Conservation (phyloP, 768 basidiomycete genomes). For the Lactarius trivialis region DNA sequence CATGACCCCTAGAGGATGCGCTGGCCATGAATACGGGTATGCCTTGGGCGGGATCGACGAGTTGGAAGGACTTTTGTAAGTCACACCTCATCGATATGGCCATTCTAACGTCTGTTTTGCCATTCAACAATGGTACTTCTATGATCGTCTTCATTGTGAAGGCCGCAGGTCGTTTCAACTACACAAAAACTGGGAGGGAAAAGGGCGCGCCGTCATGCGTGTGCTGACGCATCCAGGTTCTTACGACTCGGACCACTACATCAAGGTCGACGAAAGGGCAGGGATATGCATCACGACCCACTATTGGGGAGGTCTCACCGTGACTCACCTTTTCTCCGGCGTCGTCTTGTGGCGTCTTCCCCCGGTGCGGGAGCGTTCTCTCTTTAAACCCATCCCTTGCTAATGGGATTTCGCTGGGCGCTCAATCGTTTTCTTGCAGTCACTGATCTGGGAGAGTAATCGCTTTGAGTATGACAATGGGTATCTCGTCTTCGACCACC, state of each 20-base stretch:
- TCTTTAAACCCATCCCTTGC: neutral
- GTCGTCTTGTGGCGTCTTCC: slow-evolving; percentile 54
- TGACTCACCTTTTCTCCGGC: slow-evolving; percentile 47
- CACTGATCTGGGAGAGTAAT: slow-evolving; percentile 47
- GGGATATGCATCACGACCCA: slow-evolving; percentile 56
- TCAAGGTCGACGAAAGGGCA: slow-evolving; percentile 65
- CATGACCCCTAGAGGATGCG: slow-evolving; percentile 29
- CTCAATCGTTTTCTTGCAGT: slow-evolving; percentile 29
- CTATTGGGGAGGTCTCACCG: slow-evolving; percentile 47
- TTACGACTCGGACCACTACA: slow-evolving; percentile 58
- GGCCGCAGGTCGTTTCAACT: slow-evolving; percentile 42
- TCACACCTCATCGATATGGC: too few species aligned
- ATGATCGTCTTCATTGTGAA: too few species aligned
- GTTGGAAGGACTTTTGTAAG: too few species aligned
- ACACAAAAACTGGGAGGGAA: slow-evolving; percentile 50
- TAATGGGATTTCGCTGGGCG: neutral
- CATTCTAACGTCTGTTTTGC: too few species aligned
- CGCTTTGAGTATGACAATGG: slow-evolving; percentile 72
- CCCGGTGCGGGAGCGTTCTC: slow-evolving; percentile 34
- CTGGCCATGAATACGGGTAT: slow-evolving; percentile 27
- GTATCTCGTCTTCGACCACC: slow-evolving; percentile 63
- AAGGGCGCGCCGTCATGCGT: slow-evolving; percentile 36
- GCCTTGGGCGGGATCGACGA: neutral
- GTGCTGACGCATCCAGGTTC: slow-evolving; percentile 32
- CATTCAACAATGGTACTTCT: too few species aligned